Base-by-base conservation (phyloP, 352 stramenopile species). In the Pythium pectinolyticum region DNA sequence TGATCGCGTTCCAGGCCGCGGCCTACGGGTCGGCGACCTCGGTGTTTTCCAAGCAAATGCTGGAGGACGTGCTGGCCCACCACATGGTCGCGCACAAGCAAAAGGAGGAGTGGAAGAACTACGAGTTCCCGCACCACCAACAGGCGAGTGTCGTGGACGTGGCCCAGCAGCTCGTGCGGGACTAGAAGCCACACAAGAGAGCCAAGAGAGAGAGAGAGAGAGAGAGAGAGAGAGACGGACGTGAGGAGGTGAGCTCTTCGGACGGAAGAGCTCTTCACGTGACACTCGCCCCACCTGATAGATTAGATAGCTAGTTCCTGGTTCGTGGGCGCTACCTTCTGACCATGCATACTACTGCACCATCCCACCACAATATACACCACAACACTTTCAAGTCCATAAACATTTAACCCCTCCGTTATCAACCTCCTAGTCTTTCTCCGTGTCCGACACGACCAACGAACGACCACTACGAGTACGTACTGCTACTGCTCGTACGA, bases 1-100 rank as follows among this genome's bases (percentile, higher is more conserved):
- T 98, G 49, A 99, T 99, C 75, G 97, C 96, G 32, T 99, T 98
- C 95, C 97, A 99, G 83, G 96, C 97, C 17, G 87, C 96, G 20
- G 97, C 97, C 2, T 99, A 99, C 75, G 97, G 97, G 57, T 98
- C 91, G 39, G 79, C 93, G 31, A 96, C 92, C 52, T 96, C 91
- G 14, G 83, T 95, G 32, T 94, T 99, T 67, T 95, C 96, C 67
- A 89, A 95, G 67, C 75, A 94, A 50, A 89, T 97, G 70, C 97
- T 99, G 71, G 89, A 93, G 70, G 86, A 97, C 66, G 94, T 97
- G 49, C 81, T 99, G 31, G 76, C 97, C 41, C 86, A 98, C 68
- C 94, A 98, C 74, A 90, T 98, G 61, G 89, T 84, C 57, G 94
- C 90, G 19, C 96, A 98, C 83, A 63, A 66, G 61, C 90, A 96